Base-by-base conservation (phyloP, 768 basidiomycete species). In the Pulveroboletus sp. region DNA sequence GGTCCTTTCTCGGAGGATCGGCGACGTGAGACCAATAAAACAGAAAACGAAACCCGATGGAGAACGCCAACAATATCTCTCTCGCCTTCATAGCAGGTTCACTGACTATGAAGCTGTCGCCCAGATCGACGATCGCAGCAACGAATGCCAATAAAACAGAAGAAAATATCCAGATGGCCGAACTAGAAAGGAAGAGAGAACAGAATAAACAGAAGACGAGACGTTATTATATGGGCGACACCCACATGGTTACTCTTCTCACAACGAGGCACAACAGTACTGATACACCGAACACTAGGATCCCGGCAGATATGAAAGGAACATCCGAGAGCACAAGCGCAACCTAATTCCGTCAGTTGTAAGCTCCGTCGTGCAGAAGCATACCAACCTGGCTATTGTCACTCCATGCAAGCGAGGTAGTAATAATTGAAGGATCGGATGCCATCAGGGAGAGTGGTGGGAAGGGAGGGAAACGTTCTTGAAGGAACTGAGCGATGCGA, bases 21-120 rank as follows among this genome's bases (percentile, higher is more conserved):
- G 79, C 76, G 35, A 84, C 81, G 51, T 82, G 78, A 32, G 68
- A 68, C 88, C 88, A 90, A 53, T 81, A 81, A 59, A 82, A 88
- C 14, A 89, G 60, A 59, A 81, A 81, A 31, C 82, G 76, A 36
- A 80, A 68, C 5, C 81, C 82, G 36, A 77, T 62, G 10, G 85
- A 78, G 19, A 86, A 56, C 11, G 81, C 71, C 50, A 82, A 72
- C 42, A 76, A 69, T 24, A 83, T 68, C 62, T 89, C 88, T 31
- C 86, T 80, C 5, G 77, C 65, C 44, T 71, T 73, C 27, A 78
- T 66, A 31, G 82, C 23, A 23, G 70, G 13, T 68, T 73, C 30
- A 32, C 34, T 51, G n/a, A 38, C 34, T 11, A 30, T 7, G 47
- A 32, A 71, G 17, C 79, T 63, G 61, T 80, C 76, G 37, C 73